Conservation (phyloP, 2,329 filamentous ascomycete species). For the Lomentospora prolificans region DNA sequence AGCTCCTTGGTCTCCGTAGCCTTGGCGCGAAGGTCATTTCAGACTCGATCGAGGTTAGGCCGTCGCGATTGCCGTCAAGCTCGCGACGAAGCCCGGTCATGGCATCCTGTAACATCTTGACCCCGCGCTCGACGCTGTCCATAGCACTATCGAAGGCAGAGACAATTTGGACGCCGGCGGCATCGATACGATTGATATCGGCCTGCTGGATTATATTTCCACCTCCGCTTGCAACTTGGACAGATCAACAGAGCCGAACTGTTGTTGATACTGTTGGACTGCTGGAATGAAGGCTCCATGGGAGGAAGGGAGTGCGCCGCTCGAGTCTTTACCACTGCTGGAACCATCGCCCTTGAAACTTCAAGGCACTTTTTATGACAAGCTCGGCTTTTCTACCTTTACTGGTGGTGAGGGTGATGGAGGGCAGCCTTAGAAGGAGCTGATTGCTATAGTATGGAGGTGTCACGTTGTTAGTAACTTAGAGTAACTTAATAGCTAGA, state of each 20-base stretch:
- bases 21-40: not conserved
- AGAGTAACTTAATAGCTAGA: too few relatives aligned
- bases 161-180: constrained; percentile 25
- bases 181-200: constrained; percentile 26
- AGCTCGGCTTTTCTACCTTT: not conserved
- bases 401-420: constrained; percentile 17
- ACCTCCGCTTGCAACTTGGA: constrained; percentile 23
- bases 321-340: not conserved
- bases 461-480: constrained; percentile 5
- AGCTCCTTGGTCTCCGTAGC: not conserved
- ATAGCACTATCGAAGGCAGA: constrained; percentile 26
- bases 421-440: constrained; percentile 22
- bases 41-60: constrained; percentile 19
- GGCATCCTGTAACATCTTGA: constrained; percentile 21
- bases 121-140: constrained; percentile 23
- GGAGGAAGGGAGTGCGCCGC: not conserved
- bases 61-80: constrained; percentile 14
- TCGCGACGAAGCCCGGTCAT: constrained; percentile 18
- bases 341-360: constrained; percentile 16
- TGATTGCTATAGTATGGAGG: constrained; percentile 22
- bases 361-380: constrained; percentile 22
- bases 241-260: constrained; percentile 14
- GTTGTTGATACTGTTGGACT: not conserved
- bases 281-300: not conserved
- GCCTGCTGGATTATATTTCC: constrained; percentile 22